Evolutionary conservation across 495 filamentous ascomycete genomes (phyloP), one percentile per base, ranked within the genome.

Genomic region (Pseudotulostoma volvatum): DNA sequence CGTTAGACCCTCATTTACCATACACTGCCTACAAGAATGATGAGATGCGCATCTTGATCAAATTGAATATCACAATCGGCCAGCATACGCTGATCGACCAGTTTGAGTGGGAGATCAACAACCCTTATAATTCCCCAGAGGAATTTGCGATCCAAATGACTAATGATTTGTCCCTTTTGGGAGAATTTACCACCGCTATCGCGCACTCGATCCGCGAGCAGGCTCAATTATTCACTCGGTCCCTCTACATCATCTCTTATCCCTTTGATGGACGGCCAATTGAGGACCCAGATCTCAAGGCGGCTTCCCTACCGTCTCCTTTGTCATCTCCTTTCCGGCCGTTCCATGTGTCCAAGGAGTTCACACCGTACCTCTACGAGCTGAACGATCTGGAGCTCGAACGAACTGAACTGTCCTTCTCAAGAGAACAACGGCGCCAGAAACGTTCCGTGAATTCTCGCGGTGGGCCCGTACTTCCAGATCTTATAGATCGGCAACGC

Each of bases 51-150:
- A 85, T 97, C 20, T 60, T 86, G 14, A 74, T 97, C 48, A 95
- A 94, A 57, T 67, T 97, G 31, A 93, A 97, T 53, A 95, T 97
- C 51, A 96, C 90, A 17, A 95, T 97, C 54, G 92, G 90, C 1
- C 79, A 82, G 43, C 83, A 93, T 54, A 95, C 87, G 1, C 67
- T 97, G 18, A 76, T 94, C 16, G 90, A 97, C 49, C 92, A 97
- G 53, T 96, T 97, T 37, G 90, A 97, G 59, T 97, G 90, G 90
- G 90, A 96, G 50, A 84, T 96, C 51, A 96, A 96, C 54, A 88
- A 95, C 49, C 77, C 85, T 0, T 64, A 76, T 43, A 96, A 97
- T 57, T 88, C 77, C 0, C 86, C 90, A 0, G 90, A 97, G 56
- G 81, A 92, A 38, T 97, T 97, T 55, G 92, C 90, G 9, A 62